Conservation (phyloP, 176 grass and related monocot species). For the sorghum (Sorghum bicolor) region DNA sequence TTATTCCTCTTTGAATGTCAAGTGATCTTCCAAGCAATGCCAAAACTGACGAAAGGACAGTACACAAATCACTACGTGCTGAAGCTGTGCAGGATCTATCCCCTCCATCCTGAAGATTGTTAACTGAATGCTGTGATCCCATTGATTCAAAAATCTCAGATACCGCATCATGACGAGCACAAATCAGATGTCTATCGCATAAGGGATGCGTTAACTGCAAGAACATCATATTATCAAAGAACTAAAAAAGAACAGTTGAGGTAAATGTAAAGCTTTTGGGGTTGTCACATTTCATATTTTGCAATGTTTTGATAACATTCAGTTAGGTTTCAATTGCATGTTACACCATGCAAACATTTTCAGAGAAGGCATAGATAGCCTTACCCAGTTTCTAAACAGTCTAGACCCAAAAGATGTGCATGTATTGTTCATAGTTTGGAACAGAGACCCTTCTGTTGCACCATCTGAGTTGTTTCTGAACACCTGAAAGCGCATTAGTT, state of each 20-base stretch:
- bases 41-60: constrained; percentile 72
- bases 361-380: neutral
- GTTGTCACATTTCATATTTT: neutral
- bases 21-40: constrained; percentile 62
- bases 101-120: constrained; percentile 27
- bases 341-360: constrained; percentile 4
- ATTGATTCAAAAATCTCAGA: constrained; percentile 84
- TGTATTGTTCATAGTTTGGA: constrained; percentile 89
- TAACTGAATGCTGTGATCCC: constrained; percentile 47
- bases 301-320: neutral
- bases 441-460: constrained; percentile 74
- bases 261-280: neutral
- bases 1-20: constrained; percentile 92
- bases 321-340: neutral
- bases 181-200: constrained; percentile 74
- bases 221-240: constrained; percentile 27
- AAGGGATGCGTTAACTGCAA: constrained; percentile 83
- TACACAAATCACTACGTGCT: constrained; percentile 56
- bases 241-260: neutral
- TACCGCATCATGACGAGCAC: constrained; percentile 80
- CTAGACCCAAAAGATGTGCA: constrained; percentile 87
- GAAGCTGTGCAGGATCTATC: neutral
- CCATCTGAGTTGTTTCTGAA: constrained; percentile 82
- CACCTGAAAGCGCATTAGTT: constrained; percentile 58
- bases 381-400: constrained; percentile 90